Evolutionary conservation across 208 protist species (phyloP).

Genomic region (Trypanosoma rangeli): DNA sequence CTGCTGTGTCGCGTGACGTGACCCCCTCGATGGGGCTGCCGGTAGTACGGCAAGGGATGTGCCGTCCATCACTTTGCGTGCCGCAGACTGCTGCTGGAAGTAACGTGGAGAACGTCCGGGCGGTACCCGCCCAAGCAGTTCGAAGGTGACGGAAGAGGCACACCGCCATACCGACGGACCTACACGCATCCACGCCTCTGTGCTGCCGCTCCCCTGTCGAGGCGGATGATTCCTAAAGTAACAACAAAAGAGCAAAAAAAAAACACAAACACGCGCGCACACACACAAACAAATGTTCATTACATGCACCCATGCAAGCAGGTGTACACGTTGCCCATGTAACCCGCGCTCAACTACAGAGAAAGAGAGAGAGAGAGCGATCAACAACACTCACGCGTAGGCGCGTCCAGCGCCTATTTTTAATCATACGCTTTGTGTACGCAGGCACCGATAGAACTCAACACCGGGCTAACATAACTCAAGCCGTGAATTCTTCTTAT

Average conservation of each 20-base stretch:
- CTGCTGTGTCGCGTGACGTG: conserved; percentile 14
- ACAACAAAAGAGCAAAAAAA: not conserved
- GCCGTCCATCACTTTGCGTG: conserved; percentile 29
- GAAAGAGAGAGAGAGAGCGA: not conserved
- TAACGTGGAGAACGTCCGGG: conserved; percentile 22
- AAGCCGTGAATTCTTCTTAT: not conserved
- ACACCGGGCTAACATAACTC: not conserved
- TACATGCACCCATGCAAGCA: not conserved
- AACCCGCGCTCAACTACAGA: not conserved
- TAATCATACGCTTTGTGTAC: not conserved
- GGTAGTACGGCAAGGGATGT: conserved; percentile 5
- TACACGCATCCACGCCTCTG: not conserved
- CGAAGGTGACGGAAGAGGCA: conserved; percentile 10
- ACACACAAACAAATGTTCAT: not conserved
- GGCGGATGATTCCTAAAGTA: not conserved
- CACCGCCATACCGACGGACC: conserved; percentile 3
- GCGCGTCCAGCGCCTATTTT: not conserved
- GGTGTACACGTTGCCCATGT: not conserved
- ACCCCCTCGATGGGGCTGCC: conserved; percentile 1
- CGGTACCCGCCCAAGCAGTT: conserved; percentile 31
- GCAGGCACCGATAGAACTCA: not conserved
- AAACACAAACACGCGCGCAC: not conserved
- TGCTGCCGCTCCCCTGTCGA: not conserved
- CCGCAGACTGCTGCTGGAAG: conserved; percentile 31
- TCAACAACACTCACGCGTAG: not conserved